phyloP scores from a whole-genome alignment of 2,329 filamentous ascomycete species.

The Pseudogymnoascus sp. region DNA sequence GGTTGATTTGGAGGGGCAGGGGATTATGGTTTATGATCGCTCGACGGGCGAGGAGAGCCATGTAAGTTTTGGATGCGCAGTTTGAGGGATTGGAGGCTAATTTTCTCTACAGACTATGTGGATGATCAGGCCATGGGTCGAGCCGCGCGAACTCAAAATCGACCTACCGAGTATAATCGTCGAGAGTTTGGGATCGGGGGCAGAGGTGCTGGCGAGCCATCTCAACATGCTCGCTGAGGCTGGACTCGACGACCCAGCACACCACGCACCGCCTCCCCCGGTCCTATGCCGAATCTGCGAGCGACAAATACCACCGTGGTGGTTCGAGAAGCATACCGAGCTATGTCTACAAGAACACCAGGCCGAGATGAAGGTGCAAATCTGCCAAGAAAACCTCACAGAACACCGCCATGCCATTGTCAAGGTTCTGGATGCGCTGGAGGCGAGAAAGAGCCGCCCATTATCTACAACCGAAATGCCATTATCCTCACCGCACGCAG shows the following conservation, averaged over 20 bases:
- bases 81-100: conserved; percentile 23
- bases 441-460: conserved; percentile 64
- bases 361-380: conserved; percentile 95
- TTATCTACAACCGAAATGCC: conserved; percentile 44
- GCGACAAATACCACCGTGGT: conserved; percentile 94
- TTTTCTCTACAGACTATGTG: conserved; percentile 81
- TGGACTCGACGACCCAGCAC: conserved; percentile 64
- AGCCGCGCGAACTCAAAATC: conserved; percentile 88
- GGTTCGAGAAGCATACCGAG: conserved; percentile 99
- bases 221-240: conserved; percentile 82
- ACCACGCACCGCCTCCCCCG: conserved; percentile 71
- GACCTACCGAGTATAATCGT: conserved; percentile 84
- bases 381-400: conserved; percentile 83
- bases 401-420: conserved; percentile 94
- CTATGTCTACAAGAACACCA: conserved; percentile 91
- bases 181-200: conserved; percentile 87
- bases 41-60: conserved; percentile 81
- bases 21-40: conserved; percentile 95
- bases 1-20: conserved; percentile 85
- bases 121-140: conserved; percentile 92
- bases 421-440: conserved; percentile 85
- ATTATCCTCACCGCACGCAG: conserved; percentile 45
- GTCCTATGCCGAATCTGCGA: conserved; percentile 96
- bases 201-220: conserved; percentile 89
- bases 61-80: conserved; percentile 49